A percentile compares a stretch with the other conserved stretches of the same genome.
Conservation (phyloP, 2,329 filamentous ascomycete genomes). For the Aspergillus candidus region DNA sequence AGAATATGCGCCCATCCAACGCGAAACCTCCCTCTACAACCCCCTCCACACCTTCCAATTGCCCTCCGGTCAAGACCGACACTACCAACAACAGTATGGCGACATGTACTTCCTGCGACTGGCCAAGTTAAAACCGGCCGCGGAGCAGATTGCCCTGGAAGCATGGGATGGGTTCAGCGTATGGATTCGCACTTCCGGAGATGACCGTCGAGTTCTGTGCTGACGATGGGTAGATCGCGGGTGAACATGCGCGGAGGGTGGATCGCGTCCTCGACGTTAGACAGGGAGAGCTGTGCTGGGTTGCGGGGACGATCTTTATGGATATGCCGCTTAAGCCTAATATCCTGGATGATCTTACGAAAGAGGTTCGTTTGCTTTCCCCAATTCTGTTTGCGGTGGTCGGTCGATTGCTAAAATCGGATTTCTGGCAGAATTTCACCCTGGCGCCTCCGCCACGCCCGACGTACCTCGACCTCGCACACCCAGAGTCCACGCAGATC, state of each 20-base stretch:
- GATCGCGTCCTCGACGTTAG: slow-evolving; percentile 91
- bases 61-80: slow-evolving; percentile 54
- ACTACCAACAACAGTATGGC: slow-evolving; percentile 91
- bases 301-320: slow-evolving; percentile 92
- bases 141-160: slow-evolving; percentile 66
- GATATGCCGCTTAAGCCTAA: slow-evolving; percentile 95
- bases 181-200: slow-evolving; percentile 12
- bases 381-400: no score
- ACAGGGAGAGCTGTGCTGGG: slow-evolving; percentile 93
- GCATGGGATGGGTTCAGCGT: slow-evolving; percentile 70
- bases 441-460: slow-evolving; percentile 69
- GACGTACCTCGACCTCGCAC: slow-evolving; percentile 61
- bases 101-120: slow-evolving; percentile 97
- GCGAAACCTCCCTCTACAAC: slow-evolving; percentile 59
- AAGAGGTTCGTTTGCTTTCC: slow-evolving; percentile 62
- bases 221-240: slow-evolving; percentile 53
- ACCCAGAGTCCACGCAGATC: slow-evolving; percentile 50
- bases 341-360: slow-evolving; percentile 88
- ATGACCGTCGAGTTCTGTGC: background rate
- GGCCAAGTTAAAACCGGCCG: slow-evolving; percentile 75
- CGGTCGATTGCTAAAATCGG: slow-evolving; percentile 3
- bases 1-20: slow-evolving; percentile 43
- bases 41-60: slow-evolving; percentile 70
- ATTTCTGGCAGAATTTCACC: slow-evolving; percentile 66
- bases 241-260: slow-evolving; percentile 67